A percentile compares a stretch with the other conserved stretches of the same genome.
These are phyloP conservation scores for Colletotrichum sidae DNA, from an alignment of 2,329 filamentous ascomycete genomes.

Conservation along the genomic window DNA sequence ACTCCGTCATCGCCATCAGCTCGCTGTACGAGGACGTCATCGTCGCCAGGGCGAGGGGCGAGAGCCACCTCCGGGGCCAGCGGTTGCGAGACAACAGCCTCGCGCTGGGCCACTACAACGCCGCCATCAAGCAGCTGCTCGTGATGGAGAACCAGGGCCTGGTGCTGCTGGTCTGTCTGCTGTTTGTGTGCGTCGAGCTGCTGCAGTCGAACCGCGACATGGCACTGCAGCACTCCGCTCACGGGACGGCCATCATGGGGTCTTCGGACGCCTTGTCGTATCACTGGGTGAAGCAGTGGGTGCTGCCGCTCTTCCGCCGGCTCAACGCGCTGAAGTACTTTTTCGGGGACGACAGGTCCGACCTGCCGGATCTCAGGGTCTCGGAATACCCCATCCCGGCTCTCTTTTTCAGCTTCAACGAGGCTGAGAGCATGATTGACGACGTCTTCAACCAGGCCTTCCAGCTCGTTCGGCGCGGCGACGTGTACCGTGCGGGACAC, in stretches of 20 bases:
- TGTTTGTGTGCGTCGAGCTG: constrained; percentile 66
- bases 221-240: constrained; percentile 48
- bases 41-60: background rate
- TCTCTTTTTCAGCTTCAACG: constrained; percentile 33
- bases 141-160: constrained; percentile 42
- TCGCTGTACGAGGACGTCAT: constrained; percentile 53
- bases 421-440: constrained; percentile 48
- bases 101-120: constrained; percentile 43
- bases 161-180: constrained; percentile 57
- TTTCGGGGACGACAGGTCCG: background rate
- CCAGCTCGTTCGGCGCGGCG: constrained; percentile 44
- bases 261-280: background rate
- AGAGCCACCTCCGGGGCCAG: background rate
- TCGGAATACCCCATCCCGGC: background rate
- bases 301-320: constrained; percentile 23
- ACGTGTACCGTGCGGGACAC: constrained; percentile 42
- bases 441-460: constrained; percentile 43
- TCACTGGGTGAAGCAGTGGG: constrained; percentile 10
- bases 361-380: constrained; percentile 32
- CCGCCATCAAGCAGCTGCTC: constrained; percentile 41
- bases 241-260: constrained; percentile 26
- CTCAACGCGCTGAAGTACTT: constrained; percentile 16
- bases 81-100: constrained; percentile 2
- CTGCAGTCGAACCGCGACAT: constrained; percentile 58
- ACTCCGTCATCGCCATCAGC: constrained; percentile 63